Percentiles rank a stretch among this genome's conserved stretches.
phyloP scores from a whole-genome alignment of 768 basidiomycete species.

The Lactarius akahatsu region DNA sequence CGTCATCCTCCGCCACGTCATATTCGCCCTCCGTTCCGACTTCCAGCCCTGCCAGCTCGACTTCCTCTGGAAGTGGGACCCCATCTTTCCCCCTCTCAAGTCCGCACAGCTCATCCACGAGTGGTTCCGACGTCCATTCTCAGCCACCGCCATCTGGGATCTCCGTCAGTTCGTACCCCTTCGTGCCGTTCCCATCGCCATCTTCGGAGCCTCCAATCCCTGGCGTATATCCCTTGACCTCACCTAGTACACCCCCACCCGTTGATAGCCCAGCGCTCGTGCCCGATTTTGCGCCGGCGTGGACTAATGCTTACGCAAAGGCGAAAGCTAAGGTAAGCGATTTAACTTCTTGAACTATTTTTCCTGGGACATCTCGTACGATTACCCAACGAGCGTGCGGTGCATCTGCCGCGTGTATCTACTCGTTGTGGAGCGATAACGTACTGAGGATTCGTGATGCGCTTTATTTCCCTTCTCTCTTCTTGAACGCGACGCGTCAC shows the following conservation, averaged over 20 bases:
- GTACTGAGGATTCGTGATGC: neutral
- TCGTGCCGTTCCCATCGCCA: slow-evolving; percentile 25
- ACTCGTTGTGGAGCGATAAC: neutral
- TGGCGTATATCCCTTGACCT: slow-evolving; percentile 51
- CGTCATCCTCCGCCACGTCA: neutral
- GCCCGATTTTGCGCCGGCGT: slow-evolving; percentile 51
- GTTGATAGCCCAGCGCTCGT: slow-evolving; percentile 43
- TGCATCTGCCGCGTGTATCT: neutral
- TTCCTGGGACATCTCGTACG: neutral
- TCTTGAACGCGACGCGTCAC: neutral
- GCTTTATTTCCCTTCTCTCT: neutral
- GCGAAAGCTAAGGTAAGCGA: slow-evolving; percentile 41
- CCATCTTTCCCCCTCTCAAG: slow-evolving; percentile 18
- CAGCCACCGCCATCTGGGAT: slow-evolving; percentile 17
- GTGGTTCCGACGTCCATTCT: neutral
- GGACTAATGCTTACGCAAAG: slow-evolving; percentile 58
- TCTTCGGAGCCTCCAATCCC: slow-evolving; percentile 53
- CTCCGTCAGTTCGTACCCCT: slow-evolving; percentile 17
- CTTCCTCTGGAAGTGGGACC: slow-evolving; percentile 8
- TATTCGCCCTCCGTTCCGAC: neutral
- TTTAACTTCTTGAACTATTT: neutral
- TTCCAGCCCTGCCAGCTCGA: slow-evolving; percentile 3
- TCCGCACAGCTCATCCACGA: slow-evolving; percentile 1
- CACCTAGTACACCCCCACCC: slow-evolving; percentile 58
- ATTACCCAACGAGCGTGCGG: neutral